phyloP scores from a whole-genome alignment of 164 flowering plant genomes.

The Litsea cubeba region DNA sequence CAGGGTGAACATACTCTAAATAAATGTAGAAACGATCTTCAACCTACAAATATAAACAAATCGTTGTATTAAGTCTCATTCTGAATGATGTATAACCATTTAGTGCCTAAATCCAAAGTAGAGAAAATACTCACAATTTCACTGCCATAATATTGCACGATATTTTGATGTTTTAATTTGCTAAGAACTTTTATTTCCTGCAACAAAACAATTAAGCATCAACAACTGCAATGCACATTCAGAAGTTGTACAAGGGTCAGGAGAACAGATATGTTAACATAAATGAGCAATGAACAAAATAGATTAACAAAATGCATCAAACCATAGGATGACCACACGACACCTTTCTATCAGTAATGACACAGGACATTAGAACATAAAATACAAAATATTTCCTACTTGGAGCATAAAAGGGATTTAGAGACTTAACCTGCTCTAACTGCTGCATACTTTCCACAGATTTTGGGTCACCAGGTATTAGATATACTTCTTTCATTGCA shows the following conservation, averaged over 20 bases:
- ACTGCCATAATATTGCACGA: conserved; percentile 97
- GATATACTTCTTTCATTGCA: conserved; percentile 96
- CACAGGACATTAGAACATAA: background rate
- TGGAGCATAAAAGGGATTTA: background rate
- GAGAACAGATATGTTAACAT: background rate
- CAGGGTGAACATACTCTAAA: conserved; percentile 90
- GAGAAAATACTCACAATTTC: conserved; percentile 58
- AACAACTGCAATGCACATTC: background rate
- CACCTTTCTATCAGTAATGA: too few species aligned
- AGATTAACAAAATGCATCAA: background rate
- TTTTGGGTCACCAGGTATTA: conserved; percentile 80
- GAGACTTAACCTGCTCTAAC: conserved; percentile 67
- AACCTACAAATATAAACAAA: conserved; percentile 37
- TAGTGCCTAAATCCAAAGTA: conserved; percentile 1
- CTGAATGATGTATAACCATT: background rate
- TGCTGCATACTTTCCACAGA: conserved; percentile 79
- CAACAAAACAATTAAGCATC: conserved; percentile 10
- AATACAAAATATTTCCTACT: background rate
- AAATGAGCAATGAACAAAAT: background rate
- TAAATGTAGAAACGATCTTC: conserved; percentile 77
- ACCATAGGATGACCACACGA: background rate
- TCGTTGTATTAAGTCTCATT: background rate
- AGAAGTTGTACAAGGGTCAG: background rate
- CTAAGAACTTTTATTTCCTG: conserved; percentile 94
- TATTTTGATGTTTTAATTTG: conserved; percentile 86